Conservation (phyloP, 75 land plant genomes). For the Selaginella moellendorffii region DNA sequence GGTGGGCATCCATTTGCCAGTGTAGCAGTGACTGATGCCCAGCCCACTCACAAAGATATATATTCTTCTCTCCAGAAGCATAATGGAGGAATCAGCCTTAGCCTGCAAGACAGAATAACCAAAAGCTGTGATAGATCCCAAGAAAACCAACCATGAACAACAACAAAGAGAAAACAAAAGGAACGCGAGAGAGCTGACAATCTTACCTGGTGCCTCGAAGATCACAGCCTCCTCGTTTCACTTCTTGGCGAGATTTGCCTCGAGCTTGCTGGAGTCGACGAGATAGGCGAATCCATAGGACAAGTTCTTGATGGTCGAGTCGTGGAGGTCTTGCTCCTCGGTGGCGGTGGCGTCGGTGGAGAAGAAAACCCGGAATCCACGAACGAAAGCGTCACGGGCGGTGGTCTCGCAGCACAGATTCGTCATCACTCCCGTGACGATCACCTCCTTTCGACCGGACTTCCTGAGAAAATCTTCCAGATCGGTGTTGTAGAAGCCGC, state of each 20-base stretch:
- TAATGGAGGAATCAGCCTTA: not conserved
- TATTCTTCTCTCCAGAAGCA: not conserved
- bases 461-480: slow-evolving; percentile 38
- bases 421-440: slow-evolving; percentile 68
- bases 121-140: too few species aligned
- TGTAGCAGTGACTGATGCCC: not conserved
- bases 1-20: not conserved
- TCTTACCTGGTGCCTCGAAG: too few species aligned
- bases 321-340: slow-evolving; percentile 39
- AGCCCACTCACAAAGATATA: not conserved
- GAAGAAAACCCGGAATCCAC: slow-evolving; percentile 80
- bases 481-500: slow-evolving; percentile 38
- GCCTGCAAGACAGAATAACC: not conserved
- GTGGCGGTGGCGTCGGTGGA: slow-evolving; percentile 81
- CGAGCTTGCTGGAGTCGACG: slow-evolving; percentile 40
- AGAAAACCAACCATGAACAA: too few species aligned
- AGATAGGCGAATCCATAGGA: slow-evolving; percentile 85
- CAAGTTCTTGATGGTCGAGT: slow-evolving; percentile 59
- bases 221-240: too few species aligned
- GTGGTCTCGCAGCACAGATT: slow-evolving; percentile 89
- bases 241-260: too few species aligned
- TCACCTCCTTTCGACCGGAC: slow-evolving; percentile 55
- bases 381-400: slow-evolving; percentile 60
- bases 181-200: too few species aligned
- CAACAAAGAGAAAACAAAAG: too few species aligned